A percentile compares a stretch with the other conserved stretches of the same genome.
These are phyloP conservation scores for Andrographis paniculata DNA, from an alignment of 305 asterid genomes.

Conservation along the genomic window DNA sequence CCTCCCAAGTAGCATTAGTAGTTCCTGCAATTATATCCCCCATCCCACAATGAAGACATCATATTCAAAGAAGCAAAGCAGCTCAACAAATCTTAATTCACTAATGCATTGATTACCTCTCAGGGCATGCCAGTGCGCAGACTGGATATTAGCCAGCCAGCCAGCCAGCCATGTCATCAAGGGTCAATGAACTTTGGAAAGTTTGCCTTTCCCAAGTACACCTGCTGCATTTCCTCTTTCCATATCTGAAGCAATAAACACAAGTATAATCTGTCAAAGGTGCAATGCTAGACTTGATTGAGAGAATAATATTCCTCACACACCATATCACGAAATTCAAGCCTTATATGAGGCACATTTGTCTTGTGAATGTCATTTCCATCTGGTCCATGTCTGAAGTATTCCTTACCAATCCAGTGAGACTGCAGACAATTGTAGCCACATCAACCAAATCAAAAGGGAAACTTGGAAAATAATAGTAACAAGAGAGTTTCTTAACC, in stretches of 20 bases:
- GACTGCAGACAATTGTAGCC: constrained; percentile 34
- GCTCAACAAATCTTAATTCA: no score
- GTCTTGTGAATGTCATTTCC: constrained; percentile 95
- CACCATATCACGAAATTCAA: constrained; percentile 95
- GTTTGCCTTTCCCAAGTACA: constrained; percentile 62
- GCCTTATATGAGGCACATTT: constrained; percentile 91
- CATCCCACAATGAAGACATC: no score
- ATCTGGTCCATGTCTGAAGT: constrained; percentile 80
- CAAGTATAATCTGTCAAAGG: neutral
- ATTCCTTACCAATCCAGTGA: constrained; percentile 94
- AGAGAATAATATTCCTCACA: neutral
- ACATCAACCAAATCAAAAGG: neutral
- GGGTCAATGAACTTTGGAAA: constrained; percentile 51
- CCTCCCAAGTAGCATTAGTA: no score
- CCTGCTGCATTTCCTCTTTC: constrained; percentile 90
- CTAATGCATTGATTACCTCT: constrained; percentile 15
- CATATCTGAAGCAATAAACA: constrained; percentile 52
- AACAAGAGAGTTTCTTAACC: no score
- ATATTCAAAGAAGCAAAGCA: no score
- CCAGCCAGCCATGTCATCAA: constrained; percentile 21
- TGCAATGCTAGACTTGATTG: no score
- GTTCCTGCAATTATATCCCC: no score
- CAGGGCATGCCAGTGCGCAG: constrained; percentile 10
- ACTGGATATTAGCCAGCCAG: constrained; percentile 23
- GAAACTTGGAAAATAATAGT: neutral